Base-by-base conservation (phyloP, 768 basidiomycete genomes). In the Tulasnella sp. region DNA sequence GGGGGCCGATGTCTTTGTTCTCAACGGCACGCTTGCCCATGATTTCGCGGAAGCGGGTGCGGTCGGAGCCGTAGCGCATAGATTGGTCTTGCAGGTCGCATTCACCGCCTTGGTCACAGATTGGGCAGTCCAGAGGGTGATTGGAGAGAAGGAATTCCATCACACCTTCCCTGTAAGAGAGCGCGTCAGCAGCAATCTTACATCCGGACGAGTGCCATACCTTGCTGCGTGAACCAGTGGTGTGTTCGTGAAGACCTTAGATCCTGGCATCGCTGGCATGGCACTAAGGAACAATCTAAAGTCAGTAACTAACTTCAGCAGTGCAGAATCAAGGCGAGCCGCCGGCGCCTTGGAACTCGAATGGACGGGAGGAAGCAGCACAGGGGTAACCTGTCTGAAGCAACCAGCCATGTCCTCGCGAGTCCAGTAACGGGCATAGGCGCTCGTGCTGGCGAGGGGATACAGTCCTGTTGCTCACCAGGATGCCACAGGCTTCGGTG, bases 91-190 rank as follows among this genome's bases (percentile, higher is more conserved):
- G 95, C 7, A 97, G 80, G 71, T 97, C 94, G 71, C 94, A 99
- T 79, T 97, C 94, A 60, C 96, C 95, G 70, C 94, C 95, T 73
- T 98, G 94, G 70, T 99, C 96, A 68, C 96, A 99, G 64, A 98
- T 88, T 21, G 96, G 96, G 73, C 96, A 99, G 71, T 99, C 96
- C 58, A 99, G 79, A 1, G 96, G 96, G 68, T 99, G 96, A 73
- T 99, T 98, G 61, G 95, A 83, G 62, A 98, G 83, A 41, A 98
- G 79, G 74, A 98, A 96, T 69, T 98, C 96, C 96, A 99, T 98
- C 61, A 98, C 95, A 52, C 96, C 96, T 73, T 96, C 93, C 21
- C 93, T 88, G 66, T 26, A 67, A 58, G 55, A 17, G 45, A 38
- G 15, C 7, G 17, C 29, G 50, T 68, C 13, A 68, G 63, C 48